Evolutionary conservation across 2,329 filamentous ascomycete genomes (phyloP).

Genomic region (Colletotrichum tofieldiae): DNA sequence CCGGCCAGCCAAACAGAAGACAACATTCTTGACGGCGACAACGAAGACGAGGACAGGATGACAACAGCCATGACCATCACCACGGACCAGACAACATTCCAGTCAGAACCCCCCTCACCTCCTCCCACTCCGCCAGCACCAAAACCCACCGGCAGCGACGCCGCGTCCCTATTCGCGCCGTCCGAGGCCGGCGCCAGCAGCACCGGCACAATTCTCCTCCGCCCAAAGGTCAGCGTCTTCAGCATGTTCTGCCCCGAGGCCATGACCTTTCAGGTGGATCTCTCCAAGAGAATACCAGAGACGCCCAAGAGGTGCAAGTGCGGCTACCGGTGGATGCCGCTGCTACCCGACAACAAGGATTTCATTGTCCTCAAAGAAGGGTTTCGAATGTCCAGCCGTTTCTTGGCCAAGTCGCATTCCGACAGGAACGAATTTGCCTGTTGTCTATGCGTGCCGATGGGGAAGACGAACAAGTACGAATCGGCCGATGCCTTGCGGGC

Average conservation of each 20-base stretch:
- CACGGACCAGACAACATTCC: slow-evolving; percentile 47
- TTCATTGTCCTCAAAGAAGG: slow-evolving; percentile 54
- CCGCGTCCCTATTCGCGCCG: slow-evolving; percentile 43
- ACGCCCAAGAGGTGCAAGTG: slow-evolving; percentile 50
- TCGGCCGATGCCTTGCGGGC: slow-evolving; percentile 50
- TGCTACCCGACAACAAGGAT: slow-evolving; percentile 39
- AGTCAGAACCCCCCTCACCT: slow-evolving; percentile 52
- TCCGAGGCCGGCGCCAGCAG: slow-evolving; percentile 35
- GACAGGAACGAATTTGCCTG: slow-evolving; percentile 54
- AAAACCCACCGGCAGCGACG: slow-evolving; percentile 45
- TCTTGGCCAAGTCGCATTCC: slow-evolving; percentile 59
- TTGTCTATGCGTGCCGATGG: slow-evolving; percentile 57
- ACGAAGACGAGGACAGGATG: slow-evolving; percentile 47
- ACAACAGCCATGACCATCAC: slow-evolving; percentile 46
- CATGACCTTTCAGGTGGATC: slow-evolving; percentile 57
- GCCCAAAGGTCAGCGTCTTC: slow-evolving; percentile 57
- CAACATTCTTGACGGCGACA: slow-evolving; percentile 26
- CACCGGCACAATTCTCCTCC: slow-evolving; percentile 26
- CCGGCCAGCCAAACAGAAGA: not conserved
- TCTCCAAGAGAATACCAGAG: slow-evolving; percentile 49
- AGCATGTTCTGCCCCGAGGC: slow-evolving; percentile 59
- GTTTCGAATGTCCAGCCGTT: slow-evolving; percentile 56
- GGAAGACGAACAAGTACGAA: slow-evolving; percentile 53
- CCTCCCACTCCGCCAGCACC: slow-evolving; percentile 48
- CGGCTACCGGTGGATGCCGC: slow-evolving; percentile 53